Conservation (phyloP, 192 early-diverging fungal species). For the Entophlyctis helioformis region DNA sequence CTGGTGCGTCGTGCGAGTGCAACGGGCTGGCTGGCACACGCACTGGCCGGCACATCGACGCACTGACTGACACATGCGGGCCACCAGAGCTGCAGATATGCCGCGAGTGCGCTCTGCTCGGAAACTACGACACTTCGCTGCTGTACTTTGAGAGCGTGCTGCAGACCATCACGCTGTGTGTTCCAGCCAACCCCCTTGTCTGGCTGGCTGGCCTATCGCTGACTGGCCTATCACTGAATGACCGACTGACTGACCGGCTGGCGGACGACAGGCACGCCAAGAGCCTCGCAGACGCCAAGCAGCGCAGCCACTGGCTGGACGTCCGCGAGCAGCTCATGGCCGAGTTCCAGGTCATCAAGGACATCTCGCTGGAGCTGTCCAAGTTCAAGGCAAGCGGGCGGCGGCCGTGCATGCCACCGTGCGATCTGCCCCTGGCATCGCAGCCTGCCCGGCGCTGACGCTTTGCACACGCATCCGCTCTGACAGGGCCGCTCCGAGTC, state of each 20-base stretch:
- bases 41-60: too few species aligned
- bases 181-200: not conserved
- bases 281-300: slow-evolving; percentile 11
- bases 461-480: too few species aligned
- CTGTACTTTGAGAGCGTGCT: slow-evolving; percentile 41
- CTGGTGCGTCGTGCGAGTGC: too few species aligned
- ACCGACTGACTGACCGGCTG: too few species aligned
- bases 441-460: too few species aligned
- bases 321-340: slow-evolving; percentile 17
- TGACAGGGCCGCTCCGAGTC: too few species aligned
- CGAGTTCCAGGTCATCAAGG: slow-evolving; percentile 41
- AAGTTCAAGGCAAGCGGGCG: slow-evolving; percentile 51
- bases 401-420: too few species aligned
- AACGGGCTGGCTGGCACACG: too few species aligned
- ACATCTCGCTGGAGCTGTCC: slow-evolving; percentile 32
- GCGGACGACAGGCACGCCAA: slow-evolving; percentile 29
- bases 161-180: slow-evolving; percentile 29
- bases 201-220: too few species aligned
- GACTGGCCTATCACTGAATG: too few species aligned
- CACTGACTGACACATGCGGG: too few species aligned
- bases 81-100: slow-evolving; percentile 32
- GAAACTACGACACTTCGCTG: slow-evolving; percentile 42
- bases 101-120: slow-evolving; percentile 43
- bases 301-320: slow-evolving; percentile 25
- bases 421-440: too few species aligned